Evolutionary conservation across 441 rosid genomes (phyloP), one percentile per base, ranked within the genome.

Genomic region (Gossypium gossypioides): DNA sequence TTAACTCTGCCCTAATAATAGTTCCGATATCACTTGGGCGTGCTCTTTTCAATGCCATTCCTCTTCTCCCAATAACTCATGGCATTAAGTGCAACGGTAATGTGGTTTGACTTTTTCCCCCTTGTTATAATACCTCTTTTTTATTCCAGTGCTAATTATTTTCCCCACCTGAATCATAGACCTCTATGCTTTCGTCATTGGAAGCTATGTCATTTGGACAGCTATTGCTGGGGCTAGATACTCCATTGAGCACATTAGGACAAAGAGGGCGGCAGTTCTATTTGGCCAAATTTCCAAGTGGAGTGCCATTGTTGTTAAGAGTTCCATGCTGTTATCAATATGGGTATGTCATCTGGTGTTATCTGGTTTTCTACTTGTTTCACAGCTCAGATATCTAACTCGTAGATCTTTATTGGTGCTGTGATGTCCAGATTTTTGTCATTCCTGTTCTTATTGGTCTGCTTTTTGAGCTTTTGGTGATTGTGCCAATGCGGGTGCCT

Each of bases 51-150:
- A 91, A 86, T 82, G 86, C 89, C 77, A 88, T 95, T 77, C 98
- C 99, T 74, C 86, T 82, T 75, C 96, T 95, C 56, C 99, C 99
- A 48, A 86, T 88, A 83, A 92, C 99, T 71, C 98, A 95, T 72
- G 99, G 98, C 76, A 84, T 95, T 82, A 91, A 92, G 79, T 92
- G 97, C 91, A 95, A 95, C 64, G 99, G 99, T 95, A 89, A 71
- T 58, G 10, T 56, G 42, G 63, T 8, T 78, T 67, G 18, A 63
- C 21, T 51, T 3, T 9, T 10, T 32, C 4, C 37, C n/a, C 48
- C 42, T n/a, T 21, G 12, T 37, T 24, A 60, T 0, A 6, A 27
- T 52, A 29, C 8, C 32, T 72, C 52, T 9, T 68, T 68, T 59
- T 44, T 60, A 79, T 75, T 42, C 10, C 40, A 61, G 51, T 58